Conservation (phyloP, 192 early-diverging fungal genomes). For the Coemansia sp. region DNA sequence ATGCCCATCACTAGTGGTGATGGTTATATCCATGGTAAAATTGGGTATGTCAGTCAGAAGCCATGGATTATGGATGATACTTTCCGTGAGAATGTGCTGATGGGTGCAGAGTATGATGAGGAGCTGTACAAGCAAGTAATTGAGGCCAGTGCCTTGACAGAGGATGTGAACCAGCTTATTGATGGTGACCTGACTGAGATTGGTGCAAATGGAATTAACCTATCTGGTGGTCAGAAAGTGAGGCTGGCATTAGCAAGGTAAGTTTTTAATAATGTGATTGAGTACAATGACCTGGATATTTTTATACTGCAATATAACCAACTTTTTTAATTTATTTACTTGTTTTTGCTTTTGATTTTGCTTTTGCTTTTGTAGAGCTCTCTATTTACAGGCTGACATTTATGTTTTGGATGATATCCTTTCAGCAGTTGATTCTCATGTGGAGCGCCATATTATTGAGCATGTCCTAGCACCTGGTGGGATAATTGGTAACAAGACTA, state of each 20-base stretch:
- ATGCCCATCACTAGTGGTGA: conserved; percentile 71
- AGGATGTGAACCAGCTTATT: conserved; percentile 16
- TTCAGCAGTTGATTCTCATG: conserved; percentile 31
- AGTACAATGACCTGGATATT: background rate
- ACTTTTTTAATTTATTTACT: background rate
- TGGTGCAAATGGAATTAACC: conserved; percentile 56
- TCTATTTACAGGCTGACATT: conserved; percentile 58
- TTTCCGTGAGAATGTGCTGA: conserved; percentile 40
- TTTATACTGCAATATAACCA: background rate
- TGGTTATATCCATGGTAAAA: too few species aligned
- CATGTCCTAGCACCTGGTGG: conserved; percentile 21
- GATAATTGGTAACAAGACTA: conserved; percentile 18
- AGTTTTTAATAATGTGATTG: background rate
- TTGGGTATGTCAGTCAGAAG: conserved; percentile 39
- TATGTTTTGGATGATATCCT: too few species aligned
- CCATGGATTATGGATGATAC: conserved; percentile 48
- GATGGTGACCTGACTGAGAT: conserved; percentile 52
- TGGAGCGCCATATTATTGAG: conserved; percentile 26
- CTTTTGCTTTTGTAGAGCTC: conserved; percentile 52
- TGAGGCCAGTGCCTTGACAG: conserved; percentile 23
- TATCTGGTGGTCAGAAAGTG: too few species aligned
- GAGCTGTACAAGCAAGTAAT: conserved; percentile 20
- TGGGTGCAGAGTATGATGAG: too few species aligned
- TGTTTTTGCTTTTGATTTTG: background rate
- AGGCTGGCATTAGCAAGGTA: conserved; percentile 59